Conservation (phyloP, 352 stramenopile species). For the Pythium myriotylum region DNA sequence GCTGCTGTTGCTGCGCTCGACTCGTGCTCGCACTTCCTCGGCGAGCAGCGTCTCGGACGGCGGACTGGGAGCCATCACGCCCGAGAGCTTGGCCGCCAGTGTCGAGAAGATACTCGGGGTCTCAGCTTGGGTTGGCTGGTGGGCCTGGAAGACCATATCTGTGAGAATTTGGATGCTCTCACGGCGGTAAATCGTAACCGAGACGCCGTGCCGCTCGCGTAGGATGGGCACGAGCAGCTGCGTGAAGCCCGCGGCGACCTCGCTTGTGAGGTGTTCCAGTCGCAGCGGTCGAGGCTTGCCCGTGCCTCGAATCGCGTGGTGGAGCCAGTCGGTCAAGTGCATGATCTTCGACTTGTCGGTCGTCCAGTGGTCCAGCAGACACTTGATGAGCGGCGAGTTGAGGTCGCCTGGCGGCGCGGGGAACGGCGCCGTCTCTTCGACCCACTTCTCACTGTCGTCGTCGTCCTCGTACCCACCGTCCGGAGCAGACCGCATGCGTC, state of each 20-base stretch:
- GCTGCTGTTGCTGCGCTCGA: constrained; percentile 15
- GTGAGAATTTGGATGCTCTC: constrained; percentile 36
- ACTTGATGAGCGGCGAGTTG: too few relatives aligned
- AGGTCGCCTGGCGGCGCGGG: too few relatives aligned
- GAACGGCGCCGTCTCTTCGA: too few relatives aligned
- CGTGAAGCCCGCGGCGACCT: too few relatives aligned
- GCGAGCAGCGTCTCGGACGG: background rate
- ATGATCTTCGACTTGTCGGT: too few relatives aligned
- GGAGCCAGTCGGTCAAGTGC: too few relatives aligned
- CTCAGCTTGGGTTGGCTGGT: constrained; percentile 18
- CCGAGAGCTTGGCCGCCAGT: constrained; percentile 15
- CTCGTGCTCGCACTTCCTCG: background rate
- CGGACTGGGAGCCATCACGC: constrained; percentile 3
- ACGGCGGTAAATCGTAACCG: constrained; percentile 36
- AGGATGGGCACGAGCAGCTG: constrained; percentile 41
- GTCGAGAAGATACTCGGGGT: constrained; percentile 20
- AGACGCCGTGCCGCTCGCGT: constrained; percentile 34
- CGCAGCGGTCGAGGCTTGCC: too few relatives aligned
- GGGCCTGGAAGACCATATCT: constrained; percentile 36
- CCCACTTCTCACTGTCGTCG: constrained; percentile 26
- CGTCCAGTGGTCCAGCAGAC: too few relatives aligned
- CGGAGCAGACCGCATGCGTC: background rate
- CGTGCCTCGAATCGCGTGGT: too few relatives aligned
- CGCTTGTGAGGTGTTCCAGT: too few relatives aligned
- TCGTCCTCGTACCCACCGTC: constrained; percentile 5